Evolutionary conservation across 768 basidiomycete genomes (phyloP).

Genomic region (Russula foetens): DNA sequence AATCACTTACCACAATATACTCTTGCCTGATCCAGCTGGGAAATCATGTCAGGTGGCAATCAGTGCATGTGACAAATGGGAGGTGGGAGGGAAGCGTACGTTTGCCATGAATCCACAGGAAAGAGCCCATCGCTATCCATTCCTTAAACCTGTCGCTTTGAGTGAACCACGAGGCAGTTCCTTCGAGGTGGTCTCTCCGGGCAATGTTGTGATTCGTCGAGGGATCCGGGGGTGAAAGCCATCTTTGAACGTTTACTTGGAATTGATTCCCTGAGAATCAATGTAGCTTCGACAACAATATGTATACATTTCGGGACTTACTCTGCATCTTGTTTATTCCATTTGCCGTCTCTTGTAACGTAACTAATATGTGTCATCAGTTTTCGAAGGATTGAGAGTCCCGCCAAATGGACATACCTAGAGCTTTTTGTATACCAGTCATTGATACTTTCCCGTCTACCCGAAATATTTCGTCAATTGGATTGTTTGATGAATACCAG

Average conservation of each 20-base stretch:
- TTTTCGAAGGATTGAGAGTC: neutral
- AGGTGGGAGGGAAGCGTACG: neutral
- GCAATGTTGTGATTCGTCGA: neutral
- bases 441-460: neutral
- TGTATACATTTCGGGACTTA: neutral
- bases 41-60: neutral
- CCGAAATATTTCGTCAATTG: neutral
- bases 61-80: neutral
- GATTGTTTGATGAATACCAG: neutral
- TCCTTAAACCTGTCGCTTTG: neutral
- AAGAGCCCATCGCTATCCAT: neutral
- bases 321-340: neutral
- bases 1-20: neutral
- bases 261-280: neutral
- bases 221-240: neutral
- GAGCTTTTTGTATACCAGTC: neutral
- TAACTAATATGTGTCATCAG: neutral
- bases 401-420: neutral
- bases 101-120: neutral
- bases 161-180: neutral
- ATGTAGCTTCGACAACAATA: neutral
- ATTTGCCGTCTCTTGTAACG: neutral
- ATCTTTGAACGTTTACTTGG: neutral
- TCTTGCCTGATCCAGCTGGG: neutral
- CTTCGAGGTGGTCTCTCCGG: neutral